phyloP scores from a whole-genome alignment of 2,329 filamentous ascomycete species.

The Falciphora oryzae region DNA sequence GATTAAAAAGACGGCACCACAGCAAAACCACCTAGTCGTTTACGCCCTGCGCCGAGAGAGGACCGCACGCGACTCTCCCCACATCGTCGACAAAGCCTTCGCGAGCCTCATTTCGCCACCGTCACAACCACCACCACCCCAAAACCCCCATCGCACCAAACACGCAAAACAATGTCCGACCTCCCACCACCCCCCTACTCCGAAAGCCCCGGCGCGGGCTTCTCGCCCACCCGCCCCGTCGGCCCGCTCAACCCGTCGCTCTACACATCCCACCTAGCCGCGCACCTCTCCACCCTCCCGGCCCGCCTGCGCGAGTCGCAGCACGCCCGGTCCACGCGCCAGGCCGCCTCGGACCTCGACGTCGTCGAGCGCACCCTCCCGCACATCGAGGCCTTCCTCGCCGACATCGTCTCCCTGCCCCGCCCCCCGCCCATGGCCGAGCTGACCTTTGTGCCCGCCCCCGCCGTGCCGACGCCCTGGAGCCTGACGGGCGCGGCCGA shows the following conservation, averaged over 20 bases:
- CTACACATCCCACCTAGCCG: conserved; percentile 21
- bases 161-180: conserved; percentile 2
- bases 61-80: no score
- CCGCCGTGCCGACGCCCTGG: conserved; percentile 32
- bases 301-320: conserved; percentile 30
- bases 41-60: no score
- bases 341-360: conserved; percentile 31
- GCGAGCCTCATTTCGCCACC: no score
- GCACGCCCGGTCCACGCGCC: conserved; percentile 26
- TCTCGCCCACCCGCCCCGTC: not conserved
- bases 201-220: conserved; percentile 14
- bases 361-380: conserved; percentile 34
- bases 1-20: no score
- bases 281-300: conserved; percentile 31
- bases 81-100: no score
- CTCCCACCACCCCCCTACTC: conserved; percentile 7
- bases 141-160: no score
- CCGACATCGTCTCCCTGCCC: conserved; percentile 28
- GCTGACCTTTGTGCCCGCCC: conserved; percentile 39
- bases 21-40: no score
- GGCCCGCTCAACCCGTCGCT: not conserved
- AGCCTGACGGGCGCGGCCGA: conserved; percentile 28
- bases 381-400: conserved; percentile 35
- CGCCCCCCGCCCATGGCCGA: conserved; percentile 30
- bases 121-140: no score